These are phyloP conservation scores for Mucor velutinosus DNA, from an alignment of 371 early-diverging fungal genomes.

Conservation along the genomic window DNA sequence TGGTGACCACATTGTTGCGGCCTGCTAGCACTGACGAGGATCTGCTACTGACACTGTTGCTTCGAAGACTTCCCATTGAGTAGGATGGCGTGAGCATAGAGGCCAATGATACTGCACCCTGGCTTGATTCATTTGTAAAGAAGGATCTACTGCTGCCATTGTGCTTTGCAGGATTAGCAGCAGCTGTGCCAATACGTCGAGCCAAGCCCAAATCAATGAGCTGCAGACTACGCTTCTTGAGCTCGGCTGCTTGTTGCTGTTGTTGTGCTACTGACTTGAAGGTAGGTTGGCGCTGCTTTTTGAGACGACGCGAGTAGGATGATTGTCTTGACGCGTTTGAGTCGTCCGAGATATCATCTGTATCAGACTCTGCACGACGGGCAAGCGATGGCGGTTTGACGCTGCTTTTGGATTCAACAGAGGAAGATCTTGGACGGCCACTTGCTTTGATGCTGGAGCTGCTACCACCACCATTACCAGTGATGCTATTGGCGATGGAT, in stretches of 20 bases:
- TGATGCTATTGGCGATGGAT: not conserved
- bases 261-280: not conserved
- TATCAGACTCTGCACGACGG: constrained; percentile 9
- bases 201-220: constrained; percentile 19
- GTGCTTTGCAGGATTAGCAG: not conserved
- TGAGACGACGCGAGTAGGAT: not conserved
- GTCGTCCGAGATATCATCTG: constrained; percentile 11
- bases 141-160: not conserved
- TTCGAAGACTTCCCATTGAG: constrained; percentile 17
- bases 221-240: constrained; percentile 12
- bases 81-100: constrained; percentile 17
- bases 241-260: not conserved
- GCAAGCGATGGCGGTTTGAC: not conserved
- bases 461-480: not conserved
- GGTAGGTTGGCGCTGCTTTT: not conserved
- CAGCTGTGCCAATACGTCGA: constrained; percentile 14
- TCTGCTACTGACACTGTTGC: constrained; percentile 17
- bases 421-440: constrained; percentile 11
- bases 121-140: not conserved
- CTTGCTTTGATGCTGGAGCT: not conserved
- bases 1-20: not conserved
- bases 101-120: constrained; percentile 15
- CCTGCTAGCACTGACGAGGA: not conserved
- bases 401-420: constrained; percentile 5
- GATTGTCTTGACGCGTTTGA: constrained; percentile 4